These are phyloP conservation scores for Xylaria sp. DNA, from an alignment of 2,329 filamentous ascomycete species.

Conservation along the genomic window DNA sequence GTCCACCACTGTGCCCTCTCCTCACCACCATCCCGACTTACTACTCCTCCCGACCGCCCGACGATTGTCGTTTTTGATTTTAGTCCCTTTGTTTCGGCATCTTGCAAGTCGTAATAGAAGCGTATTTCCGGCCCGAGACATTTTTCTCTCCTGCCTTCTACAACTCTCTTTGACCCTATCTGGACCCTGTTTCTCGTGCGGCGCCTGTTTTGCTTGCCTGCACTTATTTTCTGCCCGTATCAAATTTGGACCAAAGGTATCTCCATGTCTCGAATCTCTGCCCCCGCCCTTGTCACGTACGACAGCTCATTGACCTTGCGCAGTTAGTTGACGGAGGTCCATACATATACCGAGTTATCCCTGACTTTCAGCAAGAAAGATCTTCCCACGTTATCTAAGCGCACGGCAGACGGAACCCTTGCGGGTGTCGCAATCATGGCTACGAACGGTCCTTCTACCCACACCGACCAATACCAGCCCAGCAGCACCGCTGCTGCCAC, in stretches of 20 bases:
- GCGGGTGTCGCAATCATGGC: constrained; percentile 58
- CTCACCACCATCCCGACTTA: constrained; percentile 7
- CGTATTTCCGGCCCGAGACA: constrained; percentile 33
- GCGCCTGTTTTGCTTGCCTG: constrained; percentile 36
- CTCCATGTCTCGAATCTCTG: constrained; percentile 6
- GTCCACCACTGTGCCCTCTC: constrained; percentile 13
- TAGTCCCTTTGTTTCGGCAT: constrained; percentile 27
- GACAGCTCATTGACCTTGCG: constrained; percentile 22
- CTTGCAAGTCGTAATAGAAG: constrained; percentile 21
- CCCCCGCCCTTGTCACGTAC: constrained; percentile 3
- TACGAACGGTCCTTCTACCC: constrained; percentile 66
- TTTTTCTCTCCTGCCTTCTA: constrained; percentile 15
- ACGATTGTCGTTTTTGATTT: constrained; percentile 18
- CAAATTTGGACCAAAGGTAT: constrained; percentile 35
- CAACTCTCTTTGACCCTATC: constrained; percentile 32
- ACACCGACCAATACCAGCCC: constrained; percentile 55
- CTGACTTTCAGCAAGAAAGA: constrained; percentile 24
- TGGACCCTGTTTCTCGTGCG: constrained; percentile 31
- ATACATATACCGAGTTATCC: constrained; percentile 21
- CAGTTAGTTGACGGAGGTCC: constrained; percentile 18
- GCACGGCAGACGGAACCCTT: constrained; percentile 31
- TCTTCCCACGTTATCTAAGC: constrained; percentile 29
- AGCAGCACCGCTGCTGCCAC: constrained; percentile 49
- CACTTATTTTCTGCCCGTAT: constrained; percentile 20
- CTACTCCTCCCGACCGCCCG: not conserved